These are phyloP conservation scores for Xerocomus brunneocitrinus DNA, from an alignment of 768 basidiomycete species.

Conservation along the genomic window DNA sequence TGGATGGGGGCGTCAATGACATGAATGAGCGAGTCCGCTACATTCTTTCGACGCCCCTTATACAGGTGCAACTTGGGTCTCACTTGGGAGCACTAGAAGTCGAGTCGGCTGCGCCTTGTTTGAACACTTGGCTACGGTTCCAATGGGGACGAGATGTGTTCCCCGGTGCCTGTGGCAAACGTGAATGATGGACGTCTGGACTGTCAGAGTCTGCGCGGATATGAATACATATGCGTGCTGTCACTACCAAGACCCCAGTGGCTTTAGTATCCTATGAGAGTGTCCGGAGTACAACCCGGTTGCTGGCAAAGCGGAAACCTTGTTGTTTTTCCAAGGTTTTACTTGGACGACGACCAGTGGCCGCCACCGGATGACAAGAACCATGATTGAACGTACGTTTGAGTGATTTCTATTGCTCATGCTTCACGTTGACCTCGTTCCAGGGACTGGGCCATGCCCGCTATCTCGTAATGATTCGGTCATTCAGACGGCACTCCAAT, in stretches of 20 bases:
- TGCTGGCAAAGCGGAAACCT: not conserved
- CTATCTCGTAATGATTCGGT: slow-evolving; percentile 35
- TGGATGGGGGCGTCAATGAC: not conserved
- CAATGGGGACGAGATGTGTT: slow-evolving; percentile 23
- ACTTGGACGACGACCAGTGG: not conserved
- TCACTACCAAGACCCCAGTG: not conserved
- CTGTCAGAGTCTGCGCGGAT: slow-evolving; percentile 25
- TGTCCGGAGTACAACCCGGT: not conserved
- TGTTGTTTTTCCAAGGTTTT: not conserved
- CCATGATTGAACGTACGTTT: not conserved
- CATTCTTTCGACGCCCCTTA: not conserved
- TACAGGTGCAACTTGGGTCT: too few relatives aligned
- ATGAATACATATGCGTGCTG: slow-evolving; percentile 20
- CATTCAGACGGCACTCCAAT: slow-evolving; percentile 25
- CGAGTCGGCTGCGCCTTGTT: not conserved
- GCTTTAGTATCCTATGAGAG: not conserved
- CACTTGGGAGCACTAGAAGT: too few relatives aligned
- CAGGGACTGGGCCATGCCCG: slow-evolving; percentile 22
- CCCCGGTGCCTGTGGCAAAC: slow-evolving; percentile 30
- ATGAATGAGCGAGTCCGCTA: not conserved
- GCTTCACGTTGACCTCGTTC: slow-evolving; percentile 20
- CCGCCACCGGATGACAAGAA: not conserved
- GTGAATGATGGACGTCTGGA: slow-evolving; percentile 16
- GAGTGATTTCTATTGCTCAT: not conserved
- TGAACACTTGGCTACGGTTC: slow-evolving; percentile 17